These are phyloP conservation scores for Neotropicomus parvogracilis DNA, from an alignment of 1,284 basidiomycete genomes.

Conservation along the genomic window DNA sequence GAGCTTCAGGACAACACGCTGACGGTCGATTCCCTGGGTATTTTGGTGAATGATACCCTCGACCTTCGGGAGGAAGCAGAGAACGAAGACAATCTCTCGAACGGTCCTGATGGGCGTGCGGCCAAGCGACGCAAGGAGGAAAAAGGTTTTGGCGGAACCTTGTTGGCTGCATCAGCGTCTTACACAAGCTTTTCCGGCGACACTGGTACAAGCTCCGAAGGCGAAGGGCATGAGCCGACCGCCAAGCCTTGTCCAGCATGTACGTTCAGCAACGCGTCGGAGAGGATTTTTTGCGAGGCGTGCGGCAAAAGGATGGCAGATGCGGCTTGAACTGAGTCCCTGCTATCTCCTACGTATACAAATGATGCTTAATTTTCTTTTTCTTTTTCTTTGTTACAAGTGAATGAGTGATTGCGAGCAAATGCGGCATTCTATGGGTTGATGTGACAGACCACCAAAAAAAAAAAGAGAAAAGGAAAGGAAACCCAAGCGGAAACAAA, in stretches of 20 bases:
- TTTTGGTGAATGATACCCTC: constrained; percentile 62
- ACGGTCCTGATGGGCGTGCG: constrained; percentile 46
- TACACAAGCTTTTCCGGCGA: constrained; percentile 31
- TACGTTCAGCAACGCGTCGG: constrained; percentile 41
- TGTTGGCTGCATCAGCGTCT: constrained; percentile 38
- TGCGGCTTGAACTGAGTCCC: constrained; percentile 17
- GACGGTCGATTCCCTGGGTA: constrained; percentile 57
- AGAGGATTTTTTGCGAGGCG: constrained; percentile 38
- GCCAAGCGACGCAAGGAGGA: constrained; percentile 54
- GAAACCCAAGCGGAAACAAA: constrained; percentile 25
- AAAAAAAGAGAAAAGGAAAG: constrained; percentile 2
- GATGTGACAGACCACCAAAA: constrained; percentile 27
- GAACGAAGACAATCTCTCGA: constrained; percentile 50
- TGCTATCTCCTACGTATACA: constrained; percentile 34
- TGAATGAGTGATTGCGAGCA: constrained; percentile 9
- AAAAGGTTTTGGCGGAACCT: constrained; percentile 70
- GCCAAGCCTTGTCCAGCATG: constrained; percentile 43
- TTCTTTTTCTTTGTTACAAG: constrained; percentile 20
- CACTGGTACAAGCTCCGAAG: constrained; percentile 34
- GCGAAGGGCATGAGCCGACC: constrained; percentile 32
- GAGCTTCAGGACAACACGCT: constrained; percentile 64
- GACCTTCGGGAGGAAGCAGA: constrained; percentile 64
- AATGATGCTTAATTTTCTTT: constrained; percentile 33
- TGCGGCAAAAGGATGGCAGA: constrained; percentile 31
- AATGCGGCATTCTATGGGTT: constrained; percentile 30